phyloP scores from a whole-genome alignment of 345 rosid genomes.

The Turritis glabra region DNA sequence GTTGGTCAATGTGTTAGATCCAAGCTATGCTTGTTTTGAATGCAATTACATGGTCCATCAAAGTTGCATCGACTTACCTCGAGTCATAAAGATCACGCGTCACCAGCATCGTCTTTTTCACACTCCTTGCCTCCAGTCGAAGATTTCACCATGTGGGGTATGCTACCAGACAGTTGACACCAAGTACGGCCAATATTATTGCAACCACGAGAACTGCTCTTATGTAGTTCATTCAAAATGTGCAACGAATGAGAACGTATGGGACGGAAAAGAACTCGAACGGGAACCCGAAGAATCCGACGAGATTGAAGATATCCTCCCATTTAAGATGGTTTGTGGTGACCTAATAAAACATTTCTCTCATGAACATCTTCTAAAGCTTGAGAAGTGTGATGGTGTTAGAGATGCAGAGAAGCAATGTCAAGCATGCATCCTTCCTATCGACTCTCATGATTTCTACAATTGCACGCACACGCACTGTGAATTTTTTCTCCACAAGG shows the following conservation, averaged over 20 bases:
- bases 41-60: slow-evolving; percentile 8
- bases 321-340: not conserved
- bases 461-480: not conserved
- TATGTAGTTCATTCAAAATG: slow-evolving; percentile 4
- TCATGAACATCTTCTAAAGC: not conserved
- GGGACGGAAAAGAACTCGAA: slow-evolving; percentile 11
- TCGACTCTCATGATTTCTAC: not conserved
- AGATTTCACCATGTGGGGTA: not conserved
- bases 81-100: slow-evolving; percentile 15
- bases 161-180: not conserved
- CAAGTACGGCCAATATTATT: not conserved
- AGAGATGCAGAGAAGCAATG: slow-evolving; percentile 9
- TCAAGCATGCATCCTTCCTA: not conserved
- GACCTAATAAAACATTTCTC: not conserved
- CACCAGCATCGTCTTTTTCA: slow-evolving; percentile 6
- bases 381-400: not conserved
- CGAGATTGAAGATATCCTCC: not conserved
- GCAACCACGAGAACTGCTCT: not conserved
- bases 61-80: slow-evolving; percentile 11
- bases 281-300: not conserved
- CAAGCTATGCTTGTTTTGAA: not conserved
- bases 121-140: not conserved
- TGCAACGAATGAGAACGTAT: not conserved
- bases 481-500: not conserved
- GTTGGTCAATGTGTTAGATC: not conserved